Evolutionary conservation across 2,329 filamentous ascomycete species (phyloP).

Genomic region (Ophiocordyceps camponoti-saundersi): DNA sequence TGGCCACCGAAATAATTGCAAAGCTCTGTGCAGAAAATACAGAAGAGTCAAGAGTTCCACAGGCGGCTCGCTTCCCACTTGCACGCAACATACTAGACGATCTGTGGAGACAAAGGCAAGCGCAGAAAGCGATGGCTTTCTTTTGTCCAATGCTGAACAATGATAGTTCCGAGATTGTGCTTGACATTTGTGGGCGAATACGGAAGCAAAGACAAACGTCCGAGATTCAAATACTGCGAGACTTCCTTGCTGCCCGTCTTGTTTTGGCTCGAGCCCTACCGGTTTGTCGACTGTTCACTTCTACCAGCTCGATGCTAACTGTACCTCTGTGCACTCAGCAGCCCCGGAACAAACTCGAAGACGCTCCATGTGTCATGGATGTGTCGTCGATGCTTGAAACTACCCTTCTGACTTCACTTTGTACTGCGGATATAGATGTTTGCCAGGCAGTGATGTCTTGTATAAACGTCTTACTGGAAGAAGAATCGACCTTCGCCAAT

Average conservation of each 20-base stretch:
- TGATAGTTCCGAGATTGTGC: slow-evolving; percentile 19
- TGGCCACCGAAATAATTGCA: slow-evolving; percentile 29
- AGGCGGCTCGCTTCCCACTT: slow-evolving; percentile 9
- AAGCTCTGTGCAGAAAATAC: slow-evolving; percentile 23
- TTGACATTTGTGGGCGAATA: slow-evolving; percentile 31
- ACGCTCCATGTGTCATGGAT: slow-evolving; percentile 34
- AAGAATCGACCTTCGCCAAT: slow-evolving; percentile 33
- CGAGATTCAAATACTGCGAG: slow-evolving; percentile 29
- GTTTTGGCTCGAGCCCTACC: slow-evolving; percentile 31
- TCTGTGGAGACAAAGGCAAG: slow-evolving; percentile 37
- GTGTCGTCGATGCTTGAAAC: slow-evolving; percentile 43
- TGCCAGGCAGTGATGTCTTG: slow-evolving; percentile 48
- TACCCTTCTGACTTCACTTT: slow-evolving; percentile 43
- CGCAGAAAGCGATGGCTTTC: background rate
- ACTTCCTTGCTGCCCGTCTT: slow-evolving; percentile 38
- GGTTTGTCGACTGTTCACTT: slow-evolving; percentile 15
- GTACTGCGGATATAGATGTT: slow-evolving; percentile 46
- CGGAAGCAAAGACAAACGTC: slow-evolving; percentile 23
- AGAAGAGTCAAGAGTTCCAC: slow-evolving; percentile 9
- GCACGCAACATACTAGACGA: slow-evolving; percentile 15
- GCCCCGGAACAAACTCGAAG: slow-evolving; percentile 37
- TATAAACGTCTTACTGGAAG: slow-evolving; percentile 44
- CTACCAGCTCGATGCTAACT: slow-evolving; percentile 2
- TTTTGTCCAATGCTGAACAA: background rate
- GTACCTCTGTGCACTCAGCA: slow-evolving; percentile 12